These are phyloP conservation scores for Lodderomyces theae DNA, from an alignment of 1,139 yeast species.

Conservation along the genomic window DNA sequence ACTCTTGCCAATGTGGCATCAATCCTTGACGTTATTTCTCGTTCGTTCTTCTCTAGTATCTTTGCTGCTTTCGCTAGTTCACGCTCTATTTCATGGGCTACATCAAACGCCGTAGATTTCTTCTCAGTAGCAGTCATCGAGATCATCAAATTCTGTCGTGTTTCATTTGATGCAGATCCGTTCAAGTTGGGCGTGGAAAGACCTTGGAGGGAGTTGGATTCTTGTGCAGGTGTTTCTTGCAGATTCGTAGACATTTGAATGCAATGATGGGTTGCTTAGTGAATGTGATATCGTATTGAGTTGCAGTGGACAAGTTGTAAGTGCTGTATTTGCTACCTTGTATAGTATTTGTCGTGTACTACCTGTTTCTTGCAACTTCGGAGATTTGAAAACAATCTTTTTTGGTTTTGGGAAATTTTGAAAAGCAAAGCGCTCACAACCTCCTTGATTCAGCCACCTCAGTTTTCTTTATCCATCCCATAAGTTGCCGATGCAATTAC, in stretches of 20 bases:
- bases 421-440: neutral
- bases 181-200: constrained; percentile 21
- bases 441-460: neutral
- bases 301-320: no score
- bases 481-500: constrained; percentile 1
- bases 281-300: no score
- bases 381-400: no score
- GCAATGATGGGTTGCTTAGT: neutral
- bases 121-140: constrained; percentile 12
- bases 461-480: neutral
- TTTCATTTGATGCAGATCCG: neutral
- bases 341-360: no score
- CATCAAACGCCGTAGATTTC: constrained; percentile 46
- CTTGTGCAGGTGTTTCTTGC: constrained; percentile 11
- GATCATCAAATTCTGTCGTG: neutral
- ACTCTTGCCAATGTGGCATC: constrained; percentile 25
- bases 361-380: no score
- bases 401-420: no score
- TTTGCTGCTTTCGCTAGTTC: constrained; percentile 33
- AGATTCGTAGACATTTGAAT: constrained; percentile 2
- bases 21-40: constrained; percentile 28
- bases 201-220: constrained; percentile 10
- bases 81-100: constrained; percentile 49
- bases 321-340: no score
- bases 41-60: constrained; percentile 27